Base-by-base conservation (phyloP, 805 yeast genomes). In the Wickerhamomyces bovis region DNA sequence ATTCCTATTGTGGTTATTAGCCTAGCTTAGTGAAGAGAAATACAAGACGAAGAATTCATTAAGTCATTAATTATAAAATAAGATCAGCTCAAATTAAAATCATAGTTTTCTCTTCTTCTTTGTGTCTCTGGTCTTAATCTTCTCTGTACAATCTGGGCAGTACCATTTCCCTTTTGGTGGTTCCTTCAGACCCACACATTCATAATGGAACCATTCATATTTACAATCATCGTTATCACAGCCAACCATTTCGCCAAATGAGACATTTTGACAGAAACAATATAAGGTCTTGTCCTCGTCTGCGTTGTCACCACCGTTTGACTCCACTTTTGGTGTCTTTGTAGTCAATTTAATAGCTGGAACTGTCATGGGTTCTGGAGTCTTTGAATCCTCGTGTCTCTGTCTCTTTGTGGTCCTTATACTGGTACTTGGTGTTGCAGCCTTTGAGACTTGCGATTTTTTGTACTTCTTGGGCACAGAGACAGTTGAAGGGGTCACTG, bases 131-230 rank as follows among this genome's bases (percentile, higher is more conserved):
- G 48, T 35, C 57, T 65, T 54, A 59, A 65, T 55, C 41, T 63
- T 67, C 41, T 67, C 69, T 38, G 64, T 65, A 70, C 98, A 90
- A 44, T 83, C 85, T 0, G 96, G 88, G 69, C 99, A 92, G 63
- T 81, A 90, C 99, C 99, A 92, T 42, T 85, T 84, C 18, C 94
- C 96, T 58, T 81, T 80, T 3, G 98, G 98, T 5, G 95, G 96
- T 44, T 81, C 83, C 18, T 81, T 82, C 49, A 92, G 70, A 1
- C 96, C 96, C 38, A 92, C 97, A 71, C 99, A 94, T 46, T 82
- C 84, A 74, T 90, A 92, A 66, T 94, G 99, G 68, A 92, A 92
- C 98, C 98, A 92, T 63, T 89, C 97, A 53, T 74, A 81, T 60
- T 81, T 79, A 70, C 99, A 94, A 56, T 84, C 81, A 21, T 84